Base-by-base conservation (phyloP, 2,329 filamentous ascomycete genomes). In the Hymenoscyphus albidus region DNA sequence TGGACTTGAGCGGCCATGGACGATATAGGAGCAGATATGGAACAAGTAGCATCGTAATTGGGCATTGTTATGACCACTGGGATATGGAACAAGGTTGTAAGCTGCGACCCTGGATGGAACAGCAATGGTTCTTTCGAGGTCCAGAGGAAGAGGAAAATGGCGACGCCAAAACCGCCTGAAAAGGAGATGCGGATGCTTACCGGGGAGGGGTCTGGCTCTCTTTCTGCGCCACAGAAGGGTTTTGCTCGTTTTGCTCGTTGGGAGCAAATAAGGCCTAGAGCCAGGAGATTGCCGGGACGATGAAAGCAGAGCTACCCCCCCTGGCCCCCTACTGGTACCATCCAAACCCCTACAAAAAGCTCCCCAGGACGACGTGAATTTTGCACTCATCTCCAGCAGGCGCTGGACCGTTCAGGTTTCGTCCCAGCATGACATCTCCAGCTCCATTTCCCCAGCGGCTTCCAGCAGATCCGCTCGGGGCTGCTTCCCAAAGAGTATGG, bases 391-490 rank as follows among this genome's bases (percentile, higher is more conserved):
- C 10, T 22, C 18, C 44, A 51, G 40, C 44, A 51, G 48, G 18
- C 48, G n/a, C n/a, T 44, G n/a, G n/a, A 44, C 16, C 7, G 16
- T 51, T 51, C n/a, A 51, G 18, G 48, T 22, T 54, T 54, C n/a
- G 9, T 27, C 48, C 18, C 48, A 54, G 35, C 35, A 35, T 7
- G 22, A 18, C 48, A 54, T 18, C 18, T 54, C 48, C 48, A 54
- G 48, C 48, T 54, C 22, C 22, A 10, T 12, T 22, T 54, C 9
- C 48, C 48, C 48, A 54, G 55, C 55, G 55, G 32, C 31, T 32
- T 57, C 32, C 55, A 57, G 55, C 55, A 57, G 31, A 57, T 38
- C 31, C n/a, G 31, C 16, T 57, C 55, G 55, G 55, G 32, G 55
- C 55, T 57, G 55, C 55, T 57, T 32, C 31, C 31, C 55, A 57